Evolutionary conservation across 164 flowering plant species (phyloP), one percentile per base, ranked within the genome.

Genomic region (Tetrastigma voinierianum): DNA sequence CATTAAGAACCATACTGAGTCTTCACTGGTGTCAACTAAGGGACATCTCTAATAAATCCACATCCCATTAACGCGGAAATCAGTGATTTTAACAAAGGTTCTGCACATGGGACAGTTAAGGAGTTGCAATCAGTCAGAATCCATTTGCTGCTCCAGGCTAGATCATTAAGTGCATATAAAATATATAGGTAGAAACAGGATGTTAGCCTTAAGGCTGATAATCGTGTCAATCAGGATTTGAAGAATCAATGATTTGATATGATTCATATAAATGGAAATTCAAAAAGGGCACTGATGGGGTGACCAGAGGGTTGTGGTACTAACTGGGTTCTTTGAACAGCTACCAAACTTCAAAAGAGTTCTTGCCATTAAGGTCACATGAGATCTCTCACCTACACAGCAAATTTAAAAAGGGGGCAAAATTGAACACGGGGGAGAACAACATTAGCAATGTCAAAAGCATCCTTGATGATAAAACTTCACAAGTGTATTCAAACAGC

Each of bases 261-360:
- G 32, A 24, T 4, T 24, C 32, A 1, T 24, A 24, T 24, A 24
- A 40, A 18, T 19, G 24, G 25, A 46, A 46, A 25, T 54, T 2
- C 9, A 45, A 20, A 15, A 25, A n/a, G 19, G n/a, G n/a, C n/a
- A n/a, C 9, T 49, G 57, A 12, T 47, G 43, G 47, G 23, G 48
- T 65, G 59, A 65, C 60, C 43, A 57, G 10, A 57, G 55, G 72
- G 69, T 62, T 66, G 69, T 72, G 69, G 53, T 59, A 72, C 78
- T 72, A 72, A 65, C 78, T 59, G 61, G 6, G 62, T 20, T 52
- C 53, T 51, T 55, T 5, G 45, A 68, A 69, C 70, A 62, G 63
- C 61, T 45, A 53, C n/a, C 20, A 63, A 21, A 54, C 70, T 48
- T 40, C 12, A 18, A 24, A n/a, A 64, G 5, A 17, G 19, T 40